Evolutionary conservation across 805 yeast genomes (phyloP).

Genomic region (Ogataea allantospora): DNA sequence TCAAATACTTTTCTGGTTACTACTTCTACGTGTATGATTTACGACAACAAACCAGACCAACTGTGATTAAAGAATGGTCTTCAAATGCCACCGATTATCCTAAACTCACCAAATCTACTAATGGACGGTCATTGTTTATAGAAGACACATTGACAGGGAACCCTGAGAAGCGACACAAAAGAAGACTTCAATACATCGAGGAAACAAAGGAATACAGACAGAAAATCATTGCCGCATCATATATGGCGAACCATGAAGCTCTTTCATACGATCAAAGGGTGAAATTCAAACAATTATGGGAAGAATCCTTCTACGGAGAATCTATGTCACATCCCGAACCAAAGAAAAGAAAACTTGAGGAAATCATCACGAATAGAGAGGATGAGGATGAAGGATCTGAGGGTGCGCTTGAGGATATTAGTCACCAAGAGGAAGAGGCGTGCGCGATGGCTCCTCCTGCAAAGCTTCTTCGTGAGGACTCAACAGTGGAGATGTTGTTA

Average conservation of each 20-base stretch:
- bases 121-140: constrained; percentile 84
- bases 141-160: constrained; percentile 42
- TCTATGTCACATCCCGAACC: constrained; percentile 2
- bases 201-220: constrained; percentile 34
- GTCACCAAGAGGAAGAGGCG: background rate
- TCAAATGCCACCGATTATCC: constrained; percentile 50
- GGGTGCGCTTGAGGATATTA: background rate
- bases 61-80: constrained; percentile 79
- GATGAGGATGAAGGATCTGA: background rate
- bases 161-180: constrained; percentile 30
- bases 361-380: background rate
- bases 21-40: constrained; percentile 80
- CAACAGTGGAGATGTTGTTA: constrained; percentile 19
- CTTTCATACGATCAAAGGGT: constrained; percentile 27
- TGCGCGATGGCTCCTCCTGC: constrained; percentile 27
- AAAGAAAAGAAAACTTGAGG: constrained; percentile 11
- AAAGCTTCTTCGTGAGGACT: constrained; percentile 25
- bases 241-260: constrained; percentile 10
- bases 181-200: constrained; percentile 32
- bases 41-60: constrained; percentile 73
- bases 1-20: constrained; percentile 72
- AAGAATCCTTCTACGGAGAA: constrained; percentile 15
- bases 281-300: constrained; percentile 24
- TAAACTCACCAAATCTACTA: constrained; percentile 54
- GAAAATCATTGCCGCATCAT: constrained; percentile 30